A percentile compares a stretch with the other conserved stretches of the same genome.
Conservation (phyloP, 768 basidiomycete genomes). For the Tulasnella sp. region DNA sequence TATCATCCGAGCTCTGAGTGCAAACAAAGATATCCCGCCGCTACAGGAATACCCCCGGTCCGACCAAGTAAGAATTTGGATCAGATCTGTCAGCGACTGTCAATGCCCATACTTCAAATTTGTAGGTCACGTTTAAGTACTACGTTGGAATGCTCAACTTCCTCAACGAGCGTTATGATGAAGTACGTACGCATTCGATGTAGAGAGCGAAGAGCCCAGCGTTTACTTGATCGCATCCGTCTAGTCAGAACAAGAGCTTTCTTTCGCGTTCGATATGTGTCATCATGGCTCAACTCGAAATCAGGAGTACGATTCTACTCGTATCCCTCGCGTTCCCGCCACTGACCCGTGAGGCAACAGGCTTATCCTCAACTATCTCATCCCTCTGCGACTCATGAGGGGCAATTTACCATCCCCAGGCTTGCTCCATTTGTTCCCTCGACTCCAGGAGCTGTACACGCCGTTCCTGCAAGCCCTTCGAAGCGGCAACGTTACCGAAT, state of each 20-base stretch:
- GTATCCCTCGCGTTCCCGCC: background rate
- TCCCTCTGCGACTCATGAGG: conserved; percentile 81
- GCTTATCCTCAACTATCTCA: conserved; percentile 84
- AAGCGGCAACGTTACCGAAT: conserved; percentile 69
- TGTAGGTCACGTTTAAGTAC: conserved; percentile 87
- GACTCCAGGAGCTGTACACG: conserved; percentile 63
- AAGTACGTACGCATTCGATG: conserved; percentile 44
- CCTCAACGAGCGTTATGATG: conserved; percentile 83
- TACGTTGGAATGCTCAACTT: conserved; percentile 94
- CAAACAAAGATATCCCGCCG: conserved; percentile 79
- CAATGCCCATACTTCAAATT: conserved; percentile 24
- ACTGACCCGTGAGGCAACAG: conserved; percentile 41
- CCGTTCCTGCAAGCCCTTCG: conserved; percentile 81
- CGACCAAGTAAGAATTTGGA: conserved; percentile 60
- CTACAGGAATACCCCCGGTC: conserved; percentile 70
- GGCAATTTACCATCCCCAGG: conserved; percentile 77
- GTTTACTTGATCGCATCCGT: background rate
- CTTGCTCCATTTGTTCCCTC: conserved; percentile 68
- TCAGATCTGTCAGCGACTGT: conserved; percentile 24
- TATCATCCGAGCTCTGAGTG: conserved; percentile 81
- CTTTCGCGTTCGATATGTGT: conserved; percentile 82
- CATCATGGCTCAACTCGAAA: conserved; percentile 65
- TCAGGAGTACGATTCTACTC: conserved; percentile 60
- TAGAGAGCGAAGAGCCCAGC: background rate
- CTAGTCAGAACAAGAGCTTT: conserved; percentile 84